These are phyloP conservation scores for Linum trigynum DNA, from an alignment of 345 rosid genomes.

Conservation along the genomic window DNA sequence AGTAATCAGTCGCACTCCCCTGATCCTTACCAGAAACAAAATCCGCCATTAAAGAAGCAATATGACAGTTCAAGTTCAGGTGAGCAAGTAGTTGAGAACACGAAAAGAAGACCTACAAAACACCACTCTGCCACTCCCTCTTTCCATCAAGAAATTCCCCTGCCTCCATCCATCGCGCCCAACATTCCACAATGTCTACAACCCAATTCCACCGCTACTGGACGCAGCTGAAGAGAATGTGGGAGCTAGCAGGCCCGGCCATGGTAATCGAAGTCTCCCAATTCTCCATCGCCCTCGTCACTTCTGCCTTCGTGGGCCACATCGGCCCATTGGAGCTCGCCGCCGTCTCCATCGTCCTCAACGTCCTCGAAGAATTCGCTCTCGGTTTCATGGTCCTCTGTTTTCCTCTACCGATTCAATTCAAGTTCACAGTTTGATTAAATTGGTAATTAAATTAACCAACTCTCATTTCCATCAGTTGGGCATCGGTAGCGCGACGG, in stretches of 20 bases:
- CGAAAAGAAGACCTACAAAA: too few species aligned
- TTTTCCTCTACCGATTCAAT: not conserved
- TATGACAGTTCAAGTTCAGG: too few species aligned
- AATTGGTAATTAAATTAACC: too few species aligned
- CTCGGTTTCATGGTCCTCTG: slow-evolving; percentile 34
- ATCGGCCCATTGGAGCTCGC: slow-evolving; percentile 41
- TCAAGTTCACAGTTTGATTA: not conserved
- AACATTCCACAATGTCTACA: too few species aligned
- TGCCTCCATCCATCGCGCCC: too few species aligned
- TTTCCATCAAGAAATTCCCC: too few species aligned
- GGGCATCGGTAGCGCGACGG: slow-evolving; percentile 55
- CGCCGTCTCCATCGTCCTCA: slow-evolving; percentile 38
- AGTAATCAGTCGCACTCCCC: too few species aligned
- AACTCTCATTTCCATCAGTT: slow-evolving; percentile 19
- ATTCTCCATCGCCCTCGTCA: slow-evolving; percentile 31
- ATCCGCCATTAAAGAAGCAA: too few species aligned
- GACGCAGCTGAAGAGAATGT: slow-evolving; percentile 40
- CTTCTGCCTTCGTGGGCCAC: slow-evolving; percentile 37
- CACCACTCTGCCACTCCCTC: too few species aligned
- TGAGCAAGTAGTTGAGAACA: too few species aligned
- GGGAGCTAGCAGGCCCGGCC: slow-evolving; percentile 44
- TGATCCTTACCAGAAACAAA: too few species aligned
- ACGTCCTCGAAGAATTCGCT: slow-evolving; percentile 42
- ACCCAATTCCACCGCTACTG: not conserved
- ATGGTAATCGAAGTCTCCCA: slow-evolving; percentile 34